These are phyloP conservation scores for Dictyostelium capitatum DNA, from an alignment of 78 protist genomes.

Conservation along the genomic window DNA sequence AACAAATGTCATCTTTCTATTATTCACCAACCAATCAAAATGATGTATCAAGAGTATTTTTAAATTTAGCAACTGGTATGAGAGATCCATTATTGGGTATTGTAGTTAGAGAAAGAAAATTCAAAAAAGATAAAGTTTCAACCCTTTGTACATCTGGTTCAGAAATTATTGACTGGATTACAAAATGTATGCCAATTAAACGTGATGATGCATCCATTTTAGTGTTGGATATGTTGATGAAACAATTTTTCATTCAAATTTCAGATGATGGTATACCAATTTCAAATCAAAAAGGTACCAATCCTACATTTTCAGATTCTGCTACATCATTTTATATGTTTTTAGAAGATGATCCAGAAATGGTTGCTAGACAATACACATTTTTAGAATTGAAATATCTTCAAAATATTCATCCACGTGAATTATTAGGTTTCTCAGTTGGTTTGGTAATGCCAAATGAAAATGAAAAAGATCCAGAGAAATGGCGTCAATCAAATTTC, in stretches of 20 bases:
- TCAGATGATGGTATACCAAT: slow-evolving; percentile 39
- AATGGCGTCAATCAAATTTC: slow-evolving; percentile 50
- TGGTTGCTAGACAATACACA: slow-evolving; percentile 57
- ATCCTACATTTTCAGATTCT: slow-evolving; percentile 22
- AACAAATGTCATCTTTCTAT: neutral
- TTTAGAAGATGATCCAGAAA: slow-evolving; percentile 67
- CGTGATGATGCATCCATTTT: slow-evolving; percentile 33
- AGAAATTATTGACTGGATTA: slow-evolving; percentile 65
- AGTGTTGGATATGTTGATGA: slow-evolving; percentile 33
- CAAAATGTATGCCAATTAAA: neutral
- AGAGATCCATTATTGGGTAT: slow-evolving; percentile 69
- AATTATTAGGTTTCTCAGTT: slow-evolving; percentile 55
- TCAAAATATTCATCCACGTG: slow-evolving; percentile 73
- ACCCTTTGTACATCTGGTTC: slow-evolving; percentile 41
- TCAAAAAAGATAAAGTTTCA: slow-evolving; percentile 34
- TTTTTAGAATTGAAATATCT: slow-evolving; percentile 42
- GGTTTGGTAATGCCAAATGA: slow-evolving; percentile 61
- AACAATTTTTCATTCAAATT: slow-evolving; percentile 25
- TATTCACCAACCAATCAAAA: neutral
- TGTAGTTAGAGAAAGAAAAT: slow-evolving; percentile 33
- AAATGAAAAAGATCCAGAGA: slow-evolving; percentile 33
- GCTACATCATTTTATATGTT: slow-evolving; percentile 5
- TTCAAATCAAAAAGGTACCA: neutral
- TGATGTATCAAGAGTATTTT: slow-evolving; percentile 20
- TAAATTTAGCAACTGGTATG: slow-evolving; percentile 61